Evolutionary conservation across 1,284 basidiomycete genomes (phyloP), one percentile per base, ranked within the genome.

Genomic region (Tilletia walkeri): DNA sequence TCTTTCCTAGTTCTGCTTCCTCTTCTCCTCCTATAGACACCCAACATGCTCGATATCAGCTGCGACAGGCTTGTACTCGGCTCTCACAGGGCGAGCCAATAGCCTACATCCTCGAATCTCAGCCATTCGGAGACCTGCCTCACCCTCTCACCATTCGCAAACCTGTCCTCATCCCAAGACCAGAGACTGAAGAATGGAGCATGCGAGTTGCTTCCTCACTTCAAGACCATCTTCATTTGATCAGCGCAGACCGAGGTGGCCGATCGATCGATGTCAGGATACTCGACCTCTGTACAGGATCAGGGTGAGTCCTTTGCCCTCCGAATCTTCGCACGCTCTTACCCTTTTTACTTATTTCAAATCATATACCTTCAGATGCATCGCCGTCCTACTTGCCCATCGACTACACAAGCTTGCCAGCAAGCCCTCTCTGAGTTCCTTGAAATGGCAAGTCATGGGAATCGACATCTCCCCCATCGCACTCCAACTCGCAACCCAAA

Each of bases 101-200:
- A 14, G 36, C 59, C 36, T 63, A 63, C 34, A 38, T 63, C 34
- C 30, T 63, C 36, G 36, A 34, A 24, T 38, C 59, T 3, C 36
- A 39, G 34, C 59, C 59, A 18, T 63, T 39, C 14, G 59, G 36
- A 63, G 38, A 63, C 59, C 34, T 63, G 4, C 59, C 59, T 34
- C 18, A 36, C 12, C 12, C 30, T 41, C 59, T 63, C 59, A 5
- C 12, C 36, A n/a, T 63, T 16, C 36, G 38, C 12, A 7, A 24
- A n/a, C 59, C 59, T 16, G 38, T 63, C 59, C 36, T 63, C 34
- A 63, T 63, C 34, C 59, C 59, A 12, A 38, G 59, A 14, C 59
- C 59, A 38, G 59, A 63, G 38, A 63, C 59, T 10, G 59, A 63
- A 38, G 34, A 63, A 63, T 63, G 59, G 59, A 53, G 50, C 50